phyloP scores from a whole-genome alignment of 768 basidiomycete genomes.

The Rhodotorula taiwanensis region DNA sequence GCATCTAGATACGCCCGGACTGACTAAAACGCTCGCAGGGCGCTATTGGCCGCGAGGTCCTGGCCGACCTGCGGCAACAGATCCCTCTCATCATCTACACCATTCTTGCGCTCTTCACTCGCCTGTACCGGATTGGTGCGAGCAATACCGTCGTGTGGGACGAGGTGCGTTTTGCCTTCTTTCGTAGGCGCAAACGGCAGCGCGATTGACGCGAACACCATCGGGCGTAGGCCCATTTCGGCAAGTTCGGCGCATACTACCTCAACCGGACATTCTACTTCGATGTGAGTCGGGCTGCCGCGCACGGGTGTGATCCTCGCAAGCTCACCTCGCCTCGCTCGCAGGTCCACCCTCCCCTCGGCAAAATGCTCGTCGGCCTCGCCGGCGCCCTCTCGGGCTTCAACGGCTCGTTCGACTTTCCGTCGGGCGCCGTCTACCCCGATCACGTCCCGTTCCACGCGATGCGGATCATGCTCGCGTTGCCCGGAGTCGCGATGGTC shows the following conservation, averaged over 20 bases:
- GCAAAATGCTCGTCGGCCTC: slow-evolving; percentile 97
- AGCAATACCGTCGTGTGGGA: slow-evolving; percentile 90
- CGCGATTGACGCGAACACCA: not conserved
- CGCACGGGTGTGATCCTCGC: not conserved
- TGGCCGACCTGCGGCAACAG: slow-evolving; percentile 13
- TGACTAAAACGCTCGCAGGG: not conserved
- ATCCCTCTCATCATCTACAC: slow-evolving; percentile 73
- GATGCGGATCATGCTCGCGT: slow-evolving; percentile 91
- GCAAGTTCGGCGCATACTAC: slow-evolving; percentile 91
- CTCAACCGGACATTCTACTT: slow-evolving; percentile 99
- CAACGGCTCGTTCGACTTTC: slow-evolving; percentile 85
- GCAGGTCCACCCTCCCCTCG: slow-evolving; percentile 74
- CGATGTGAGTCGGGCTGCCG: slow-evolving; percentile 56
- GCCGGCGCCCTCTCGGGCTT: slow-evolving; percentile 87
- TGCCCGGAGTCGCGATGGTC: slow-evolving; percentile 90
- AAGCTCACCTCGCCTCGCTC: not conserved
- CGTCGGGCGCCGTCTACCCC: slow-evolving; percentile 80
- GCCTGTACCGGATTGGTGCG: slow-evolving; percentile 85
- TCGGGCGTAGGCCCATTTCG: slow-evolving; percentile 70
- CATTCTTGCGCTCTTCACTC: slow-evolving; percentile 86
- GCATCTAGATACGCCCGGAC: not conserved
- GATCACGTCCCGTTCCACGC: slow-evolving; percentile 79
- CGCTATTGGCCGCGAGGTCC: slow-evolving; percentile 19
- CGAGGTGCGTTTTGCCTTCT: slow-evolving; percentile 50
- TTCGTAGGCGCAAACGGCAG: not conserved